Base-by-base conservation (phyloP, 371 early-diverging fungal species). In the Syncephalastrum racemosum region DNA sequence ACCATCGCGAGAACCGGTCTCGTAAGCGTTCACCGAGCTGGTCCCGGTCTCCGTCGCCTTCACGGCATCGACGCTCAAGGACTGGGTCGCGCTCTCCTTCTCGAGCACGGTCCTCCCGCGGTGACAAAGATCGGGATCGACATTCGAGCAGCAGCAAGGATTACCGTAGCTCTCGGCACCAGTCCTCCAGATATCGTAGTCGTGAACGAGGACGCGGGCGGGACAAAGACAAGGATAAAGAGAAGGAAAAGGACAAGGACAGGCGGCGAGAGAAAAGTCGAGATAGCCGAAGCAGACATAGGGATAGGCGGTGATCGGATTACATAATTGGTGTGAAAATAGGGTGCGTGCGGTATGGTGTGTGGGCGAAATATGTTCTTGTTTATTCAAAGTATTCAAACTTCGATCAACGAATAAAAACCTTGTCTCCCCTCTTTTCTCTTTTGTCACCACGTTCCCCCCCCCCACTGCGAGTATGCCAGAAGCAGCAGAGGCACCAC, bases 111-210 rank as follows among this genome's bases (percentile, higher is more conserved):
- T 62, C 64, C 18, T 56, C 25, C 36, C 42, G 45, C 45, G 25
- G 23, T 8, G 23, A 48, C 27, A 49, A 25, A 40, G 62, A n/a
- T 45, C 48, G 25, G 7, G 41, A 31, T 14, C 48, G 24, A 43
- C 55, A 31, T 44, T 36, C 24, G 46, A 44, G 15, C 36, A 53
- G 8, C 42, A 16, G 14, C 25, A 20, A 51, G 45, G 42, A 60
- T 7, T 62, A 68, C 44, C 66, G 69, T 12, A 68, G 69, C 18
- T 62, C 68, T 41, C 61, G 66, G 42, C 70, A 62, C 47, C 74
- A 66, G 47, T 63, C 68, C 20, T 73, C 73, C 10, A 56, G 62
- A 47, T 67, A 63, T 51, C 62, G 67, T n/a, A 66, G 68, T 27
- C 70, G 68, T 40, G 71, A 71, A n/a, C 60, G 66, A 24, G 69